Percentiles rank a stretch among this genome's conserved stretches.
Evolutionary conservation across 1,139 yeast species (phyloP).

Genomic region (Yamadazyma mexicana): DNA sequence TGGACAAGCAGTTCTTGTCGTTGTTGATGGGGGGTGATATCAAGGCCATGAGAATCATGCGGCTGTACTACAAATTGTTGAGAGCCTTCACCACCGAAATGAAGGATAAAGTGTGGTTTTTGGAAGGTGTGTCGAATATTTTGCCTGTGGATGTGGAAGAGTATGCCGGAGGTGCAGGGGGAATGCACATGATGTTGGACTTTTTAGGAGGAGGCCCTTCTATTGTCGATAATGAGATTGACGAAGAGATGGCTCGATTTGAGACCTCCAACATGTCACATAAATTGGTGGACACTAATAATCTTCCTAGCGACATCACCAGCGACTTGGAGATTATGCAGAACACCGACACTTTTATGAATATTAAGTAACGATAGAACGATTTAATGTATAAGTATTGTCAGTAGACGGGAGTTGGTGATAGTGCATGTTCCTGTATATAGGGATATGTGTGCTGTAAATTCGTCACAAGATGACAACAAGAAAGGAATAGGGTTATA

Average conservation of each 20-base stretch:
- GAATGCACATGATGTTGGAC: slow-evolving; percentile 88
- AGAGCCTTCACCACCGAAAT: slow-evolving; percentile 81
- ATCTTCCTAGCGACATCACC: slow-evolving; percentile 57
- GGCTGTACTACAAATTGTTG: slow-evolving; percentile 79
- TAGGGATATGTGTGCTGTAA: too few relatives aligned
- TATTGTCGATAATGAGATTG: slow-evolving; percentile 43
- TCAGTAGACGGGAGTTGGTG: not conserved
- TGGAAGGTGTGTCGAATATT: slow-evolving; percentile 87
- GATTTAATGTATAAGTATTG: too few relatives aligned
- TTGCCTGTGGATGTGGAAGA: slow-evolving; percentile 83
- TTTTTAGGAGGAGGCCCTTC: slow-evolving; percentile 75
- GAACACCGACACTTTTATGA: slow-evolving; percentile 40
- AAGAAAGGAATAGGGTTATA: too few relatives aligned
- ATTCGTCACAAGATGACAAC: too few relatives aligned
- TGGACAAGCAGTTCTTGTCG: slow-evolving; percentile 76
- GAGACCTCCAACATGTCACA: slow-evolving; percentile 43
- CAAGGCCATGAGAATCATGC: slow-evolving; percentile 85
- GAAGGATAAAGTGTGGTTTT: slow-evolving; percentile 90
- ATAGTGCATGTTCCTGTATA: too few relatives aligned
- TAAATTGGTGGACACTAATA: slow-evolving; percentile 53
- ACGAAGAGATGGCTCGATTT: slow-evolving; percentile 45
- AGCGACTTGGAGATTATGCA: slow-evolving; percentile 50
- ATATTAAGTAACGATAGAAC: slow-evolving; percentile 22
- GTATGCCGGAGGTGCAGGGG: slow-evolving; percentile 80
- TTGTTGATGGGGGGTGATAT: slow-evolving; percentile 81